These are phyloP conservation scores for Ustilago nuda DNA, from an alignment of 1,284 basidiomycete genomes.

Conservation along the genomic window DNA sequence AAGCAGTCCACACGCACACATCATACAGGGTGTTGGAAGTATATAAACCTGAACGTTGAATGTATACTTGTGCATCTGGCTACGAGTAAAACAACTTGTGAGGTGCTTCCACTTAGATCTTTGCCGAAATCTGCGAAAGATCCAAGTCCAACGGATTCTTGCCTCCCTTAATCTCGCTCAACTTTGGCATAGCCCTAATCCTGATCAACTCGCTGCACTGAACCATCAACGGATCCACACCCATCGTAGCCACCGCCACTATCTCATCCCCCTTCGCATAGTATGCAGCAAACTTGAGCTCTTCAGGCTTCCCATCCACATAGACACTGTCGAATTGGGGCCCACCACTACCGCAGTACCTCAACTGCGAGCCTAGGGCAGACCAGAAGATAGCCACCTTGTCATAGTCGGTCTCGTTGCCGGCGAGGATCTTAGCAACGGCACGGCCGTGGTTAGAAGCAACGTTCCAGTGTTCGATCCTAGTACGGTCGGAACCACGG, in stretches of 20 bases:
- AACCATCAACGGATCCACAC: constrained; percentile 82
- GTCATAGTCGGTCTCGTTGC: constrained; percentile 71
- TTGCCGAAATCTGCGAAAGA: constrained; percentile 29
- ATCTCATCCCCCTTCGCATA: constrained; percentile 82
- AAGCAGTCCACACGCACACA: no score
- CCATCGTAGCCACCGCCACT: constrained; percentile 86
- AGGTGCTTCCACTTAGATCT: constrained; percentile 21
- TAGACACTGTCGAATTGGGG: constrained; percentile 78
- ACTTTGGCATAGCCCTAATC: constrained; percentile 82
- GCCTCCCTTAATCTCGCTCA: constrained; percentile 77
- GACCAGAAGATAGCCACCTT: constrained; percentile 90
- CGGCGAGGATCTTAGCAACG: constrained; percentile 75
- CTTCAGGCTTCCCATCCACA: constrained; percentile 80
- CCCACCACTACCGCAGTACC: constrained; percentile 81
- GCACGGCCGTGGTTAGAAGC: constrained; percentile 87
- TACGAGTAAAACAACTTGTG: background rate
- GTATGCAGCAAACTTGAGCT: constrained; percentile 77
- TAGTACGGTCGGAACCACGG: constrained; percentile 71
- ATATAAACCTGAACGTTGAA: no score
- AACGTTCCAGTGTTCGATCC: constrained; percentile 94
- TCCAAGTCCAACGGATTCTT: constrained; percentile 65
- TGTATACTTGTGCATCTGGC: background rate
- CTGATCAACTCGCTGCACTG: constrained; percentile 85
- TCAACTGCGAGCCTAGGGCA: constrained; percentile 79
- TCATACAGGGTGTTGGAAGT: no score